Conservation (phyloP, 495 filamentous ascomycete genomes). For the Xylona heveae region DNA sequence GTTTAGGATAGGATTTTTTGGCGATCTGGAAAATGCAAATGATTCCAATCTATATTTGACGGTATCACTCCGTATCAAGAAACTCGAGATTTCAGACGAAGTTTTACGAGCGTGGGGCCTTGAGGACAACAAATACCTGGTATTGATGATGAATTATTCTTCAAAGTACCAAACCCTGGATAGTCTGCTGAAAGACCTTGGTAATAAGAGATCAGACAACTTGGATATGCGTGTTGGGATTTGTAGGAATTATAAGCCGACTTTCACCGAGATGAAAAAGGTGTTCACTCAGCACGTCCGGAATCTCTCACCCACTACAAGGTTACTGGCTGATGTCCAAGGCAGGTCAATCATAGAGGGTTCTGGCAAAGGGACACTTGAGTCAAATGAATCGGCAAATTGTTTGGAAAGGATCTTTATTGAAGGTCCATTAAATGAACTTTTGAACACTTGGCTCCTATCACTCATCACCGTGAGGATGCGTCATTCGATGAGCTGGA, state of each 20-base stretch:
- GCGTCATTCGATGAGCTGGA: conserved; percentile 36
- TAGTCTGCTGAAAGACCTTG: conserved; percentile 3
- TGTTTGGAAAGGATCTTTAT: conserved; percentile 38
- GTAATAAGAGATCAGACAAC: not conserved
- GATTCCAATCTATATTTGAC: conserved; percentile 34
- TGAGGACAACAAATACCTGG: conserved; percentile 41
- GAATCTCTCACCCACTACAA: no score
- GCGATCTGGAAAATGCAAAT: conserved; percentile 17
- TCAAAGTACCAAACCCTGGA: conserved; percentile 34
- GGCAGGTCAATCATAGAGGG: conserved; percentile 2
- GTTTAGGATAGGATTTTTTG: conserved; percentile 50
- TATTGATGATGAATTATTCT: conserved; percentile 52
- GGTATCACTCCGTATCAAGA: conserved; percentile 42
- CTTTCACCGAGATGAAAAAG: conserved; percentile 21
- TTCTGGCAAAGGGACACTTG: not conserved
- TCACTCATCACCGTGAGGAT: conserved; percentile 38
- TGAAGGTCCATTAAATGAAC: conserved; percentile 44
- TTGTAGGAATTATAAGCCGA: conserved; percentile 32
- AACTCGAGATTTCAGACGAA: conserved; percentile 57
- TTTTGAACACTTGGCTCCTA: conserved; percentile 48
- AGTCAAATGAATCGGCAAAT: not conserved
- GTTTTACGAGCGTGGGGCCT: conserved; percentile 63
- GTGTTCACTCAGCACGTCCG: no score
- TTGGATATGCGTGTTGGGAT: conserved; percentile 26
- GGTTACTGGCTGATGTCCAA: conserved; percentile 3